Conservation (phyloP, 1,139 yeast genomes). For the Lodderomyces jiufengensis region DNA sequence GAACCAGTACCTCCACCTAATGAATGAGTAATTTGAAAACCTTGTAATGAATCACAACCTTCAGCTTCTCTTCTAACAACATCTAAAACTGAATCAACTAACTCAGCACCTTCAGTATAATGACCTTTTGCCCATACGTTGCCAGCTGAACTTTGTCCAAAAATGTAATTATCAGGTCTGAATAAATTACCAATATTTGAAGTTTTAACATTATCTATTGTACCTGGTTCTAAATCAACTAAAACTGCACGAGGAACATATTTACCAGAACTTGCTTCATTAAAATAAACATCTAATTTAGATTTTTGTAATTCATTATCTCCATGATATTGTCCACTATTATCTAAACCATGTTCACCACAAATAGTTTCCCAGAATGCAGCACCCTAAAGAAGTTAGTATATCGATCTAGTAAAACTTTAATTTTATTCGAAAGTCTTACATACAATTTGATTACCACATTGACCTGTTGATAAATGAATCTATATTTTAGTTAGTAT, state of each 20-base stretch:
- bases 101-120: constrained; percentile 93
- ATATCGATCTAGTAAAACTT: no score
- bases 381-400: constrained; percentile 70
- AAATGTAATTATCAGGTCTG: constrained; percentile 87
- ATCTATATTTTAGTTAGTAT: constrained; percentile 45
- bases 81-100: constrained; percentile 84
- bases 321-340: constrained; percentile 74
- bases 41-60: constrained; percentile 87
- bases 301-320: constrained; percentile 62
- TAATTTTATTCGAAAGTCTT: no score
- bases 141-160: constrained; percentile 90
- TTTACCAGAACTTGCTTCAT: constrained; percentile 71
- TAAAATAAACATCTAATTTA: constrained; percentile 49
- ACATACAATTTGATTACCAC: constrained; percentile 97
- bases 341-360: constrained; percentile 93
- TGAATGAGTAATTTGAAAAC: constrained; percentile 91
- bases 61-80: constrained; percentile 92
- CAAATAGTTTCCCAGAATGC: constrained; percentile 98
- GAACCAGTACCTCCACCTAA: constrained; percentile 97
- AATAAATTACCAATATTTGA: constrained; percentile 78
- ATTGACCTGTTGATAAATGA: constrained; percentile 96
- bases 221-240: constrained; percentile 91
- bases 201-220: constrained; percentile 78
- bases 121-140: constrained; percentile 97
- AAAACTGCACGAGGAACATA: constrained; percentile 92